phyloP scores from a whole-genome alignment of 2,329 filamentous ascomycete species.

The Daldinia eschscholtzii region DNA sequence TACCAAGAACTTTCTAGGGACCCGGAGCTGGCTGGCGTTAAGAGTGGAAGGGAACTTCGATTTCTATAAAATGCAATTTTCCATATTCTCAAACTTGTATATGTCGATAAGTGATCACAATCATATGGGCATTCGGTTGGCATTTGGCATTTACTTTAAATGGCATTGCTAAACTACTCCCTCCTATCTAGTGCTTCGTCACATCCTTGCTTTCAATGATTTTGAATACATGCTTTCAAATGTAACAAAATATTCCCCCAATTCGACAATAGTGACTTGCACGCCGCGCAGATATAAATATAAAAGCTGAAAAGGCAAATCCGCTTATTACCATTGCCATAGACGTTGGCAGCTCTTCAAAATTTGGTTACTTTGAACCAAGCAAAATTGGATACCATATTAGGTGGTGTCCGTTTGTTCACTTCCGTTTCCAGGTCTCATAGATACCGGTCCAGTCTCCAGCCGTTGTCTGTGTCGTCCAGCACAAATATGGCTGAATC shows the following conservation, averaged over 20 bases:
- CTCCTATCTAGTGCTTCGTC: background rate
- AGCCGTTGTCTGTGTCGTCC: background rate
- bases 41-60: conserved; percentile 30
- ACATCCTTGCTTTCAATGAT: background rate
- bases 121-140: background rate
- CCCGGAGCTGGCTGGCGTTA: conserved; percentile 44
- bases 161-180: background rate
- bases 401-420: background rate
- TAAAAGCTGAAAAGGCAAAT: background rate
- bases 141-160: background rate
- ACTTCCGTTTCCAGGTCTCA: background rate
- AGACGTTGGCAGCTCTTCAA: background rate
- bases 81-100: background rate
- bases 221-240: background rate
- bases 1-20: conserved; percentile 30
- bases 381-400: background rate
- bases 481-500: conserved; percentile 14
- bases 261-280: background rate
- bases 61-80: conserved; percentile 25
- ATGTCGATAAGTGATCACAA: background rate
- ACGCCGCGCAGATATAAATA: background rate
- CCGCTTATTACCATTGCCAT: background rate
- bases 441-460: background rate
- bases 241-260: background rate
- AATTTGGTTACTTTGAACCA: background rate